Evolutionary conservation across 2,329 filamentous ascomycete species (phyloP).

Genomic region (Myriosclerotinia scirpicola): DNA sequence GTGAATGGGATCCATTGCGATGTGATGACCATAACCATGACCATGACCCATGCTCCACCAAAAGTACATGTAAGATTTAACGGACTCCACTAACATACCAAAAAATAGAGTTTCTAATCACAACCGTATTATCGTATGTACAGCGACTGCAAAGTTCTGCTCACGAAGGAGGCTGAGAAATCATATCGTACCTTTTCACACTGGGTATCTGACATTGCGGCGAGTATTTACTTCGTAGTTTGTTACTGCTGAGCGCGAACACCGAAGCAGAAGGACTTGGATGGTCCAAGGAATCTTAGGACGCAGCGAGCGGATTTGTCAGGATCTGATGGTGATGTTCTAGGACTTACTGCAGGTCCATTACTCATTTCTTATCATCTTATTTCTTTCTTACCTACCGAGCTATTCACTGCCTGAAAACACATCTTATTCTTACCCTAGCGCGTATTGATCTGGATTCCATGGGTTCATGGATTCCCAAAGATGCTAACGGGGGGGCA

Average conservation of each 20-base stretch:
- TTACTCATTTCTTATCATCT: not conserved
- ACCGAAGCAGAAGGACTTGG: not conserved
- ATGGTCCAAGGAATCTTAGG: not conserved
- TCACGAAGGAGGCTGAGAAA: conserved; percentile 8
- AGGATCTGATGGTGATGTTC: conserved; percentile 7
- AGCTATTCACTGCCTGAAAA: not conserved
- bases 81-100: not conserved
- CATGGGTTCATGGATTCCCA: not conserved
- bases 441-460: conserved; percentile 11
- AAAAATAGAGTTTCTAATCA: conserved; percentile 15
- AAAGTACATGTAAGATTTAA: conserved; percentile 15
- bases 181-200: not conserved
- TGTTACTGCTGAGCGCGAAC: not conserved
- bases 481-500: conserved; percentile 6
- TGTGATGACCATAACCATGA: conserved; percentile 5
- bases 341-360: not conserved
- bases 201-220: conserved; percentile 9
- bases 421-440: not conserved
- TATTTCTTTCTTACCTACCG: conserved; percentile 5
- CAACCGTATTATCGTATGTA: not conserved
- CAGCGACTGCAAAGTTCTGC: not conserved
- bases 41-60: conserved; percentile 5
- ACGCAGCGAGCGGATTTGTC: conserved; percentile 13
- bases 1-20: not conserved
- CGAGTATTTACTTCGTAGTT: not conserved